Evolutionary conservation across 345 rosid species (phyloP).

Genomic region (Geranium rotundifolium): DNA sequence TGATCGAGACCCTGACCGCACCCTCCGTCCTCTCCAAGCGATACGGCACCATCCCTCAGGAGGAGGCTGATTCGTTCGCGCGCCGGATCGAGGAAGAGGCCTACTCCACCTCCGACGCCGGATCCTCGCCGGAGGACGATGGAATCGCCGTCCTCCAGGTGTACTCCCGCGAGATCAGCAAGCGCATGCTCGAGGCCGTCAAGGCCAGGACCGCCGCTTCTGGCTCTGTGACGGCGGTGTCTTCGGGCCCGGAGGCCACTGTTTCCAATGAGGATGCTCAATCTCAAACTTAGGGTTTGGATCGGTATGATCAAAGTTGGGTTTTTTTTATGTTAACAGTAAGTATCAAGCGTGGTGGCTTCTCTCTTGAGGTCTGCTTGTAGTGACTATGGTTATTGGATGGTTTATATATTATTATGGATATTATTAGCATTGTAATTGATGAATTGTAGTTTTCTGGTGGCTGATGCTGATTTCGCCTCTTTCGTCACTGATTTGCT

Average conservation of each 20-base stretch:
- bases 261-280: not conserved
- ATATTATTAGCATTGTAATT: too few species aligned
- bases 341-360: too few species aligned
- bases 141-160: constrained; percentile 78
- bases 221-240: not conserved
- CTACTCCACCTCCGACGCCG: constrained; percentile 35
- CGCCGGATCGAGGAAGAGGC: constrained; percentile 75
- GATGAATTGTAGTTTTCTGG: too few species aligned
- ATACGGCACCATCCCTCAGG: constrained; percentile 51
- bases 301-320: too few species aligned
- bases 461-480: too few species aligned
- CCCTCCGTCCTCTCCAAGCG: constrained; percentile 82
- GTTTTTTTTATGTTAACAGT: too few species aligned
- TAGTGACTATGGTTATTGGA: too few species aligned
- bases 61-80: constrained; percentile 50
- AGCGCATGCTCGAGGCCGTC: constrained; percentile 68
- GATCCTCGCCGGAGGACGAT: constrained; percentile 49
- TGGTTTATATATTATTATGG: too few species aligned
- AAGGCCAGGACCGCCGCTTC: constrained; percentile 30
- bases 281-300: too few species aligned
- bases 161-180: constrained; percentile 86
- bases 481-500: too few species aligned
- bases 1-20: constrained; percentile 63
- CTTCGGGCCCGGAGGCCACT: not conserved
- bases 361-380: too few species aligned